Conservation (phyloP, 208 protist genomes). For the Trypanosoma cruzi region DNA sequence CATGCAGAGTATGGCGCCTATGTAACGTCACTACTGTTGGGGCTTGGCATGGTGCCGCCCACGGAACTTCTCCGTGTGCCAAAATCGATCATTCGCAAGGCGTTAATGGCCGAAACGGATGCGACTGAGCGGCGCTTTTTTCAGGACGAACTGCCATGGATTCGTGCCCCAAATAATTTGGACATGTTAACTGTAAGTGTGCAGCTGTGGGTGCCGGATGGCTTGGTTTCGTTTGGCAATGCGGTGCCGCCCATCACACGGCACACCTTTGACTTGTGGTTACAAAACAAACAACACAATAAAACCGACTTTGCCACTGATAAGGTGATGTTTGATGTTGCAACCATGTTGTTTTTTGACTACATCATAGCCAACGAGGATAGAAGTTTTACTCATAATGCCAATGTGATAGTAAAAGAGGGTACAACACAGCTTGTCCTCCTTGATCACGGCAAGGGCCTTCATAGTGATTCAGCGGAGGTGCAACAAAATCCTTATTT, state of each 20-base stretch:
- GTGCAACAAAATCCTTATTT: neutral
- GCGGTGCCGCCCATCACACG: constrained; percentile 4
- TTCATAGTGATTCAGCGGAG: constrained; percentile 5
- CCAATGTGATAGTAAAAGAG: constrained; percentile 1
- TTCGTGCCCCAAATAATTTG: neutral
- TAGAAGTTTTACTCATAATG: constrained; percentile 20
- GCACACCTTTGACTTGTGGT: neutral
- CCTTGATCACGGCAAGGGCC: constrained; percentile 11
- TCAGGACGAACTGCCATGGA: constrained; percentile 6
- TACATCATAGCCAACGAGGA: constrained; percentile 29
- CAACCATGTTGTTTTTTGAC: constrained; percentile 23
- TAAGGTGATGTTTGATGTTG: constrained; percentile 2
- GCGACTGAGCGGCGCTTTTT: constrained; percentile 5
- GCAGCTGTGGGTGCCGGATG: constrained; percentile 9
- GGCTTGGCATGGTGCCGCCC: constrained; percentile 15
- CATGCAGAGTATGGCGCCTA: constrained; percentile 24
- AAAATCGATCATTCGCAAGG: neutral
- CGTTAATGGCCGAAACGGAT: neutral
- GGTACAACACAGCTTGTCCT: constrained; percentile 11
- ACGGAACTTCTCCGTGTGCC: constrained; percentile 4
- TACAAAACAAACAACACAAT: neutral
- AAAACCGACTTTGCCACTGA: neutral
- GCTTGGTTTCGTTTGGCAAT: constrained; percentile 7
- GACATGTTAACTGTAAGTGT: constrained; percentile 12
- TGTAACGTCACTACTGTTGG: constrained; percentile 2